Base-by-base conservation (phyloP, 1,284 basidiomycete species). In the Naganishia albida region DNA sequence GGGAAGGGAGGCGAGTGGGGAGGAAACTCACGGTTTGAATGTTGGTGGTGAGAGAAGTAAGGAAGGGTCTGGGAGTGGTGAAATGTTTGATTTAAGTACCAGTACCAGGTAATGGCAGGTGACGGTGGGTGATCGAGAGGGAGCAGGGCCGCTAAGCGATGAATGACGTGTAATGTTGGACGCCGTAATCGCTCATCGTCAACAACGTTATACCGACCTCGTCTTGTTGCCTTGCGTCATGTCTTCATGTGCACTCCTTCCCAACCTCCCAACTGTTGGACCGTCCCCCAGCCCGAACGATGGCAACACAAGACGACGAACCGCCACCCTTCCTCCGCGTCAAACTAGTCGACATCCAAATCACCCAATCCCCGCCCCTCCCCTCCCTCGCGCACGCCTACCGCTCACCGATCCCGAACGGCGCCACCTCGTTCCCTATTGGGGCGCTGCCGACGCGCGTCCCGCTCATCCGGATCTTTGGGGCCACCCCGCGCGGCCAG, bases 391-490 rank as follows among this genome's bases (percentile, higher is more conserved):
- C 76, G 52, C 59, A 72, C 7, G 74, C 78, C 26, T 63, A 90
- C 52, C 86, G 91, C 77, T 85, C 88, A 64, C 80, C 85, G 16
- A 65, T 38, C 40, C 51, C 57, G 34, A 68, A 53, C 30, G 64
- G 63, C 16, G 74, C 81, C 25, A 78, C 77, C 0, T 73, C 77
- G 0, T 71, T 78, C n/a, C 77, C 78, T 25, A 66, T 70, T 0
- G 78, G 78, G 0, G 54, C 69, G 7, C 63, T 79, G 4, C 82
- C 89, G 23, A 82, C 82, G 13, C 82, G 81, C 34, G 86, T 89
- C 18, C 94, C 94, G 15, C 84, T 93, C 3, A 82, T 98, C 60
- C 84, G 93, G 59, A 87, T 97, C 63, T 98, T 88, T 78, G 95
- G 95, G 18, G 82, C 87, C 18, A 90, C 91, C 1, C 89, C 90